Evolutionary conservation across 345 rosid genomes (phyloP), one percentile per base, ranked within the genome.

Genomic region (Turnera subulata): DNA sequence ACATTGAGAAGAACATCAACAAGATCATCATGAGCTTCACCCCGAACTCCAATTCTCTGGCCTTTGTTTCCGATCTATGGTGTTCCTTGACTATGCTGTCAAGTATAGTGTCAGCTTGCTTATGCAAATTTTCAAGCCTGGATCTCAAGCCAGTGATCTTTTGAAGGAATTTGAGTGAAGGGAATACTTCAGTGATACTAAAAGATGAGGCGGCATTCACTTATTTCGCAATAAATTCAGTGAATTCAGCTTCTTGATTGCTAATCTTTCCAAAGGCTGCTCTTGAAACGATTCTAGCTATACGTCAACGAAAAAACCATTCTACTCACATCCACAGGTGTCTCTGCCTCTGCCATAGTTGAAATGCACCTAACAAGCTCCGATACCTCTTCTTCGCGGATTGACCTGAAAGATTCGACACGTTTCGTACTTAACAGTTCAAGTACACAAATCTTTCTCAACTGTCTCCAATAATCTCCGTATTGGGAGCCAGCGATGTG

Each of bases 131-230:
- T 11, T 26, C 19, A 5, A 50, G 9, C n/a, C 15, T 50, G 16
- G 38, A n/a, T 29, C 35, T 5, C 1, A 50, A 4, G 1, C 55
- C 38, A 26, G 9, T 50, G 2, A 26, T 16, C 38, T 0, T 0
- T 6, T 24, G 10, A 50, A 50, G 55, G 6, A 50, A 9, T 50
- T 50, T 50, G 20, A 50, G 14, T 1, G 55, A 50, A 50, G 55
- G 55, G 20, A 21, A 25, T 16, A 50, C 0, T 6, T 50, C 55
- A 2, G 55, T 37, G 16, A 50, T 5, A 16, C 12, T 25, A 14
- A 50, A 50, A 14, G n/a, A n/a, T n/a, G n/a, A n/a, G n/a, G n/a
- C n/a, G n/a, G n/a, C n/a, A n/a, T n/a, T 29, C 55, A 26, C 0
- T 14, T 50, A 0, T 7, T 25, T 1, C 6, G n/a, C 16, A 16